Conservation (phyloP, 257 asterid genomes). For the Forsythia viridissima region DNA sequence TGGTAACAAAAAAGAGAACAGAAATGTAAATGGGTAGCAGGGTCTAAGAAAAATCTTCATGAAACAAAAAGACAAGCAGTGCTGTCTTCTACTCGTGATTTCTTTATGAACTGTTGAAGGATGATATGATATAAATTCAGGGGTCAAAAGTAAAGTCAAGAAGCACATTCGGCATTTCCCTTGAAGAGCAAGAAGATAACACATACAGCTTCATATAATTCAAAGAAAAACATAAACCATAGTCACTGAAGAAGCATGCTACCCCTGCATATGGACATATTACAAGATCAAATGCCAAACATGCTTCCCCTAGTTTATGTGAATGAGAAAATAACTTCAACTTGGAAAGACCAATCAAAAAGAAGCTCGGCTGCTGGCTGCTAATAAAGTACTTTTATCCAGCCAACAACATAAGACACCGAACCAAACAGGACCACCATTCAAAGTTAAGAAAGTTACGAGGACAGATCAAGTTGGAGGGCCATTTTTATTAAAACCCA, state of each 20-base stretch:
- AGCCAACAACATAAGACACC: background rate
- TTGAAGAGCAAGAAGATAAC: background rate
- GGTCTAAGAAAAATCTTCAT: background rate
- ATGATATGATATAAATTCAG: background rate
- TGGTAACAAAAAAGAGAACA: background rate
- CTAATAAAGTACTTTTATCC: background rate
- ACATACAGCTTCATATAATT: background rate
- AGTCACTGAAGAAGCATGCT: conserved; percentile 6
- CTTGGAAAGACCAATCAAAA: background rate
- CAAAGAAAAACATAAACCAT: background rate
- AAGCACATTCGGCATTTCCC: background rate
- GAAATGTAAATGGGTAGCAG: background rate
- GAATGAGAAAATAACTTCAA: background rate
- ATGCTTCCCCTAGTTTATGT: background rate
- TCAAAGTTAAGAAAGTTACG: background rate
- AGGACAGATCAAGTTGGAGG: background rate
- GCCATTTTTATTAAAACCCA: background rate
- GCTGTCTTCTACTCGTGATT: background rate
- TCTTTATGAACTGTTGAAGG: background rate
- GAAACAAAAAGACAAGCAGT: background rate
- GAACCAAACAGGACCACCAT: background rate
- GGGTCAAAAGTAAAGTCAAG: background rate
- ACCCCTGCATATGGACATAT: conserved; percentile 2
- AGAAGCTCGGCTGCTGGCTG: background rate
- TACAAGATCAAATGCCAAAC: background rate